Conservation (phyloP, 2,329 filamentous ascomycete species). For the Monosporascus sp. region DNA sequence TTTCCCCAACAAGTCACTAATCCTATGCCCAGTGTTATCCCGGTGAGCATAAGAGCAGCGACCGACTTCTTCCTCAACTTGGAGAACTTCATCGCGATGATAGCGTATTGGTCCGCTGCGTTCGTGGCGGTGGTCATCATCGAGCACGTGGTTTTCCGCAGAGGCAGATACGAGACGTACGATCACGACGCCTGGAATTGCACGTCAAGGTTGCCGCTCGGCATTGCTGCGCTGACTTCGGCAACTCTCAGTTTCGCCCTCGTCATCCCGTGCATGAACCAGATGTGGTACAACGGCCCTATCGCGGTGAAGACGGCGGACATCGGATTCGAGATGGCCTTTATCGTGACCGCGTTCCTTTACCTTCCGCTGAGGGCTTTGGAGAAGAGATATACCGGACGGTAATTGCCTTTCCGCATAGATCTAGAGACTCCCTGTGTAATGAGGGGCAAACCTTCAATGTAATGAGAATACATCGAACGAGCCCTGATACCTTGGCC, state of each 20-base stretch:
- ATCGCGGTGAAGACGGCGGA: conserved; percentile 57
- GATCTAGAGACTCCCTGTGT: background rate
- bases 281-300: conserved; percentile 57
- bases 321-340: conserved; percentile 61
- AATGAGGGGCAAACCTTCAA: background rate
- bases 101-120: conserved; percentile 54
- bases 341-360: conserved; percentile 40
- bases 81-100: conserved; percentile 51
- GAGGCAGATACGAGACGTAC: conserved; percentile 27
- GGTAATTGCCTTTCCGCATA: conserved; percentile 6
- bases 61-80: conserved; percentile 52
- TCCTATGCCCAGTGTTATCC: conserved; percentile 38
- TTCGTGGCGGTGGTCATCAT: conserved; percentile 45
- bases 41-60: conserved; percentile 51
- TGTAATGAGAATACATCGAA: background rate
- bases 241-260: conserved; percentile 35
- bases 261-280: conserved; percentile 54
- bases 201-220: conserved; percentile 31
- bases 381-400: conserved; percentile 29
- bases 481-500: too few species aligned
- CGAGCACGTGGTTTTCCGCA: conserved; percentile 34
- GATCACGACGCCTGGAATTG: conserved; percentile 34
- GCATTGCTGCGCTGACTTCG: conserved; percentile 33
- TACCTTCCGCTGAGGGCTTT: conserved; percentile 37
- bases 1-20: too few species aligned